Conservation (phyloP, 2,329 filamentous ascomycete genomes). For the Alternaria arborescens region DNA sequence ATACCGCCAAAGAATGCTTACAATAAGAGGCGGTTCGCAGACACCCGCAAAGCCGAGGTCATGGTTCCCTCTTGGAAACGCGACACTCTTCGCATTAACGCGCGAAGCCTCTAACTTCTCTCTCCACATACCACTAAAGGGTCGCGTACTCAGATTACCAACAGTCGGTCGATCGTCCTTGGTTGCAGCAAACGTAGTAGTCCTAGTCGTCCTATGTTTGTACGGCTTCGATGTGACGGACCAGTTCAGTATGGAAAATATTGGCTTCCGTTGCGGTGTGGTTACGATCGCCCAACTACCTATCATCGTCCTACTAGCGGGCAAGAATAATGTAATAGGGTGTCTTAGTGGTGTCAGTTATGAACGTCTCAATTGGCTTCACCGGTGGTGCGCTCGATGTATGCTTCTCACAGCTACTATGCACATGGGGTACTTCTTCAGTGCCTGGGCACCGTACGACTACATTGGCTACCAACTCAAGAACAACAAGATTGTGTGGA, state of each 20-base stretch:
- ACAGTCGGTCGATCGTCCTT: constrained; percentile 52
- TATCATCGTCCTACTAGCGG: constrained; percentile 64
- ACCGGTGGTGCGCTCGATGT: constrained; percentile 75
- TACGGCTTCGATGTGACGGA: constrained; percentile 63
- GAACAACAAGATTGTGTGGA: constrained; percentile 71
- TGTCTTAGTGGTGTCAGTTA: constrained; percentile 70
- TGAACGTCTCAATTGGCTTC: constrained; percentile 76
- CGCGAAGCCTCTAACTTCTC: constrained; percentile 63
- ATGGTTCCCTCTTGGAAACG: constrained; percentile 57
- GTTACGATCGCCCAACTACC: constrained; percentile 64
- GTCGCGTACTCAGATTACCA: constrained; percentile 50
- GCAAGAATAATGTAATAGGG: constrained; percentile 67
- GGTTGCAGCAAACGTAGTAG: constrained; percentile 57
- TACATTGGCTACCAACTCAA: constrained; percentile 67
- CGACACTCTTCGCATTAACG: constrained; percentile 62
- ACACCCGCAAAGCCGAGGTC: constrained; percentile 64
- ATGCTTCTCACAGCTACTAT: constrained; percentile 73
- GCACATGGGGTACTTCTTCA: constrained; percentile 74
- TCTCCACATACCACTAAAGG: constrained; percentile 46
- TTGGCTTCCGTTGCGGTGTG: constrained; percentile 65
- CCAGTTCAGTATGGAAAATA: constrained; percentile 62
- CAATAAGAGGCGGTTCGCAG: constrained; percentile 47
- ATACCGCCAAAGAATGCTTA: constrained; percentile 61
- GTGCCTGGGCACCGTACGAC: constrained; percentile 62
- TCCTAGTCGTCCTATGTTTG: constrained; percentile 64